Evolutionary conservation across 2,329 filamentous ascomycete species (phyloP).

Genomic region (Colletotrichum spaethianum): DNA sequence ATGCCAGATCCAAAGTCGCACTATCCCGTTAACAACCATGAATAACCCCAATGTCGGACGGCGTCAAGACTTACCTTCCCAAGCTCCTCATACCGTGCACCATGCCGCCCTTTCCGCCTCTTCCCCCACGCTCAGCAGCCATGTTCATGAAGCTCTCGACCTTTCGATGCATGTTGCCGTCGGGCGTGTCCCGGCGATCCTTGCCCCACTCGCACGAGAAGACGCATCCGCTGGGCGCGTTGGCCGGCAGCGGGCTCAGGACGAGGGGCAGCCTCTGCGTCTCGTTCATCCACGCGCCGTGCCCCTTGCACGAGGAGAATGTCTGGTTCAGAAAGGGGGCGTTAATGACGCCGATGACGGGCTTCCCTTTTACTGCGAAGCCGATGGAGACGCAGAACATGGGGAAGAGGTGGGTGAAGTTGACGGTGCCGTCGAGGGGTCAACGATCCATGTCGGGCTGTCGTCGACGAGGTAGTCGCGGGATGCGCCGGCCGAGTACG

Average conservation of each 20-base stretch:
- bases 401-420: conserved; percentile 85
- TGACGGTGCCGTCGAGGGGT: conserved; percentile 85
- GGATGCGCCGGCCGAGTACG: conserved; percentile 77
- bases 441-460: conserved; percentile 80
- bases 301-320: conserved; percentile 76
- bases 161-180: conserved; percentile 80
- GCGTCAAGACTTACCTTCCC: conserved; percentile 60
- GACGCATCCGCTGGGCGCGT: conserved; percentile 78
- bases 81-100: conserved; percentile 82
- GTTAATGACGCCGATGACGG: conserved; percentile 79
- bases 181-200: conserved; percentile 75
- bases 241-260: conserved; percentile 71
- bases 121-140: conserved; percentile 75
- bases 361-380: conserved; percentile 71
- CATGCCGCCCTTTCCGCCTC: conserved; percentile 80
- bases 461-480: conserved; percentile 77
- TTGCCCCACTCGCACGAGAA: conserved; percentile 88
- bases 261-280: conserved; percentile 74
- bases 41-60: background rate
- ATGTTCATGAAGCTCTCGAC: conserved; percentile 83
- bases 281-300: conserved; percentile 79
- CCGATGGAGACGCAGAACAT: conserved; percentile 87
- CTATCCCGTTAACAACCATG: conserved; percentile 55
- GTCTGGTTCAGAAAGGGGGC: conserved; percentile 79
- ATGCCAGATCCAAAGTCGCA: conserved; percentile 81